Base-by-base conservation (phyloP, 768 basidiomycete genomes). In the Phlegmacium glaucopus region DNA sequence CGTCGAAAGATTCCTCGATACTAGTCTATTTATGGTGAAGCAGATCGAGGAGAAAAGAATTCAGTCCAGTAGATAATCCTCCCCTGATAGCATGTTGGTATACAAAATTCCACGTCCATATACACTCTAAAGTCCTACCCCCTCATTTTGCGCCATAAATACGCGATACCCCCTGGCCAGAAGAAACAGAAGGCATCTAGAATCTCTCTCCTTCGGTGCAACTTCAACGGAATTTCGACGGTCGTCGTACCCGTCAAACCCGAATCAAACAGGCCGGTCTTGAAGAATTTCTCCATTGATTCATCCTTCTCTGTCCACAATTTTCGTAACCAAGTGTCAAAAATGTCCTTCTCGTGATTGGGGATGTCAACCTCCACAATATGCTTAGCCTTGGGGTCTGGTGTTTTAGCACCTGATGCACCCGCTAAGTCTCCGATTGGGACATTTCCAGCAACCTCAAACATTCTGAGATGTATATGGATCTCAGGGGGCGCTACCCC, bases 1-100 rank as follows among this genome's bases (percentile, higher is more conserved):
- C 61, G 92, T 95, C 42, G 90, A 90, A 48, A 76, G 94, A 48
- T 97, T 96, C 72, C 71, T 97, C 57, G 94, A 97, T 70, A 80
- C 84, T 30, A 87, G 83, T 60, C 66, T 92, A 35, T 89, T 80
- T 69, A 78, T 97, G 73, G 84, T 96, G 48, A 80, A 81, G 53
- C 76, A 79, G 48, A 74, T 84, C 27, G 77, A 82, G 51, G 64
- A 74, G 51, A 76, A 79, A 55, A 53, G 61, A 29, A 22, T 52
- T 25, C 49, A 57, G 39, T 36, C 44, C 11, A 51, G 51, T 50
- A 51, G 54, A 55, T 55, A 52, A 25, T 26, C 45, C 50, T 47
- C 44, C 34, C 34, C 37, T 40, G 35, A 38, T 38, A 42, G 22
- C 44, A 52, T 48, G 28, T 46, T 49, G 51, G 48, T 57, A 49